Percentiles rank a stretch among this genome's conserved stretches.
phyloP scores from a whole-genome alignment of 148 eudicot genomes.

The Hydrangea macrophylla region DNA sequence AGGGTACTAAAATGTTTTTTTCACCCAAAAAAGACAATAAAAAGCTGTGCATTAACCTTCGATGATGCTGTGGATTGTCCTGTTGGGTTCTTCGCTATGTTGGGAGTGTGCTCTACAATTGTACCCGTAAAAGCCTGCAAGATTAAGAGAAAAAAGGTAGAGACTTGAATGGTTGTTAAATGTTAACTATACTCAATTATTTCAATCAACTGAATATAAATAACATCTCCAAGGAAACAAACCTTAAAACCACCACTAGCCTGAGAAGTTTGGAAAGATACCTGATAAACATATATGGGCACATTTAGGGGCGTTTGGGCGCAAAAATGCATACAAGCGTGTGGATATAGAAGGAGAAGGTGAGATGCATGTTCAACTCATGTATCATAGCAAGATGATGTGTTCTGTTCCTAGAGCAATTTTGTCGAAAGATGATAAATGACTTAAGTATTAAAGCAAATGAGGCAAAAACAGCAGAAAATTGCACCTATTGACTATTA shows the following conservation, averaged over 20 bases:
- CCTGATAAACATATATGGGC: conserved; percentile 24
- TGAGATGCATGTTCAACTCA: background rate
- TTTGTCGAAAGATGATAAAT: background rate
- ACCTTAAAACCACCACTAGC: conserved; percentile 36
- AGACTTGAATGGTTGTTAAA: background rate
- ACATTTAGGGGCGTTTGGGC: background rate
- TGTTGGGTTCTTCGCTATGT: conserved; percentile 30
- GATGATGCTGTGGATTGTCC: conserved; percentile 26
- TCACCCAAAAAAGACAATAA: no score
- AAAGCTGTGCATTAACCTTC: conserved; percentile 27
- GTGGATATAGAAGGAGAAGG: background rate
- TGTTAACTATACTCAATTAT: background rate
- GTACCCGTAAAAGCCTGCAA: conserved; percentile 72
- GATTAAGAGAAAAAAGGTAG: conserved; percentile 11
- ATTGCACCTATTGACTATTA: background rate
- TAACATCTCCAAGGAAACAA: conserved; percentile 12
- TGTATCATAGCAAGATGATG: background rate
- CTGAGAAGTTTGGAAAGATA: conserved; percentile 18
- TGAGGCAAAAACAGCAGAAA: background rate
- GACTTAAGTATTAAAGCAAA: background rate
- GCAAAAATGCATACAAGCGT: background rate
- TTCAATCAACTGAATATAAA: background rate
- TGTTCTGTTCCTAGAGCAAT: background rate
- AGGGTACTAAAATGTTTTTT: no score
- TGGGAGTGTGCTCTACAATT: conserved; percentile 64